Evolutionary conservation across 148 eudicot genomes (phyloP), one percentile per base, ranked within the genome.

Genomic region (Cornus kousa): DNA sequence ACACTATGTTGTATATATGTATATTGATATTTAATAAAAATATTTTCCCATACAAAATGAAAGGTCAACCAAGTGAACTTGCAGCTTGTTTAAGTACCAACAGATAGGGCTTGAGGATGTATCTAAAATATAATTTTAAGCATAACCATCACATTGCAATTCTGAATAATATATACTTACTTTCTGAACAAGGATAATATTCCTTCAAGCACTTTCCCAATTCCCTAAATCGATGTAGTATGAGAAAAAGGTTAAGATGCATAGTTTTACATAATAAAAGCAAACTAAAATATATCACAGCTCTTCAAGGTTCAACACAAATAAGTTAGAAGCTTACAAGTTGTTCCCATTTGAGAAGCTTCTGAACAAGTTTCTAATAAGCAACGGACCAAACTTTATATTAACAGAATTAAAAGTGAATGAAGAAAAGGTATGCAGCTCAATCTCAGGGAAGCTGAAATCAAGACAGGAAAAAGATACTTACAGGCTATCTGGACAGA

Each of bases 361-460:
- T 87, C 89, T 77, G 87, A 76, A 90, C 37, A 90, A 83, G 80
- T 90, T 90, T 59, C 91, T 90, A 86, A 70, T 74, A 19, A 80
- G 43, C 67, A 48, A 53, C 8, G 59, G 71, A 43, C 48, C 48
- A 53, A 79, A 11, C 6, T 67, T 31, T 43, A 43, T 43, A 43
- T 43, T 17, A 24, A 62, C 3, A 43, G 68, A 70, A 48, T 9
- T 46, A 14, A 68, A 17, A 75, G 68, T 60, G 17, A 53, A 71
- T 66, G 17, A 53, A 74, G 57, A 59, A 35, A 73, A 16, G 39
- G 72, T 40, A 40, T 37, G 37, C 37, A 74, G 11, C 60, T 19
- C 48, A 23, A 23, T 28, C 43, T 70, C 69, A 73, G 35, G 57
- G 72, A 69, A 69, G 50, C 23, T 35, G 70, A 19, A 35, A 40